Evolutionary conservation across 2,329 filamentous ascomycete genomes (phyloP).

Genomic region (Xylaria sp.): DNA sequence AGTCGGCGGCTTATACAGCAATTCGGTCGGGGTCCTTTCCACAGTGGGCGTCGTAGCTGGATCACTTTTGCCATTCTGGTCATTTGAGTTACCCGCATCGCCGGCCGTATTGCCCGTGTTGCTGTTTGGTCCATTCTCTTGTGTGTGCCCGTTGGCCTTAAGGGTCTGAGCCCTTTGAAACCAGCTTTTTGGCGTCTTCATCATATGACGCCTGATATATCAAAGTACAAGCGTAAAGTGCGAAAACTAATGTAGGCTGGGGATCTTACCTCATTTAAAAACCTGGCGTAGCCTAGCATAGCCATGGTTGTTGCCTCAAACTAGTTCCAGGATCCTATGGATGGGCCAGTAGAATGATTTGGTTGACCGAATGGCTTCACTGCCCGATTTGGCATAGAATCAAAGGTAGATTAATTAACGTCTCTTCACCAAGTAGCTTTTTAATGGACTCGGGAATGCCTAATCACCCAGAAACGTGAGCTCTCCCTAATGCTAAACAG

Average conservation of each 20-base stretch:
- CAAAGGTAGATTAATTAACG: neutral
- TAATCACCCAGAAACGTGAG: neutral
- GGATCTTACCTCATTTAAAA: slow-evolving; percentile 31
- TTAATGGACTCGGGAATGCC: neutral
- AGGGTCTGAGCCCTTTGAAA: slow-evolving; percentile 25
- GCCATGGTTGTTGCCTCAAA: neutral
- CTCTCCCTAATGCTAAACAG: neutral
- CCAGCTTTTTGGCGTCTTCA: slow-evolving; percentile 27
- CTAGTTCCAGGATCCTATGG: neutral
- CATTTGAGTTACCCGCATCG: neutral
- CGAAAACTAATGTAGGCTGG: neutral
- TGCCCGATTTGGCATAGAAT: neutral
- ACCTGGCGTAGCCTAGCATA: neutral
- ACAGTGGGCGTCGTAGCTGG: neutral
- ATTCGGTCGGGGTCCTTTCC: slow-evolving; percentile 16
- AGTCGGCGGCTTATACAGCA: slow-evolving; percentile 22
- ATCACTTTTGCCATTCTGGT: neutral
- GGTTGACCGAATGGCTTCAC: slow-evolving; percentile 11
- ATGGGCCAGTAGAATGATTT: neutral
- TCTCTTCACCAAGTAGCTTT: slow-evolving; percentile 10
- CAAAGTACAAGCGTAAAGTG: slow-evolving; percentile 11
- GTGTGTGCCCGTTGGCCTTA: neutral
- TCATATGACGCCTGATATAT: slow-evolving; percentile 18
- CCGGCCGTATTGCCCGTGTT: slow-evolving; percentile 11
- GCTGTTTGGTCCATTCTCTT: neutral